These are phyloP conservation scores for Plenodomus tracheiphilus DNA, from an alignment of 2,329 filamentous ascomycete genomes.

Conservation along the genomic window DNA sequence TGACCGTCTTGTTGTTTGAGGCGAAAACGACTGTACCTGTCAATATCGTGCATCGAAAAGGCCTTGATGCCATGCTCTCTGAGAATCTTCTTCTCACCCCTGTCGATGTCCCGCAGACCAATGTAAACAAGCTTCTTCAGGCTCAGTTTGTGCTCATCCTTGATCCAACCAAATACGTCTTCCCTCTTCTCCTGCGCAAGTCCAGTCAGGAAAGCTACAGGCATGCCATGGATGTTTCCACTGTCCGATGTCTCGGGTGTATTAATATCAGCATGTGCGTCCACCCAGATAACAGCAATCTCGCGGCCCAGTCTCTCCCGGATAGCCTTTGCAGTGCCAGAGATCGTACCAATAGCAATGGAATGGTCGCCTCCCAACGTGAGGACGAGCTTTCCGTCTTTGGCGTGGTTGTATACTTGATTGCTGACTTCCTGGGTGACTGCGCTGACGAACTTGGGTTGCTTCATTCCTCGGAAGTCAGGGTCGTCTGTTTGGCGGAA, in stretches of 20 bases:
- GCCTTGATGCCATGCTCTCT: conserved; percentile 89
- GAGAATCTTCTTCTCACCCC: conserved; percentile 90
- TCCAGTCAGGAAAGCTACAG: conserved; percentile 86
- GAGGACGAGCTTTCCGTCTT: conserved; percentile 80
- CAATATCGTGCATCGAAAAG: conserved; percentile 98
- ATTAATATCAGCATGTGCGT: conserved; percentile 98
- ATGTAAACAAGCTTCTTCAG: conserved; percentile 94
- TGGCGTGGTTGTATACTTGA: conserved; percentile 87
- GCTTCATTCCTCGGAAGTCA: conserved; percentile 90
- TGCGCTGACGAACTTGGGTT: conserved; percentile 80
- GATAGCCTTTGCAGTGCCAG: conserved; percentile 82
- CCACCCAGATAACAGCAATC: conserved; percentile 96
- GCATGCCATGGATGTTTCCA: conserved; percentile 98
- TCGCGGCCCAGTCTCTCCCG: conserved; percentile 81
- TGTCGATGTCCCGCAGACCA: conserved; percentile 87
- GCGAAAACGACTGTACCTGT: conserved; percentile 61
- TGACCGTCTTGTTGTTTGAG: background rate
- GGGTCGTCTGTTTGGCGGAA: conserved; percentile 73
- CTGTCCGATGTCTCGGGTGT: conserved; percentile 86
- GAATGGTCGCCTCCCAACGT: conserved; percentile 96
- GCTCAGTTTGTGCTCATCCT: conserved; percentile 70
- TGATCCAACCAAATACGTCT: conserved; percentile 88
- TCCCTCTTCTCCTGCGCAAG: conserved; percentile 74
- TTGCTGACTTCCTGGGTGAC: conserved; percentile 79
- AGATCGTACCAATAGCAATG: conserved; percentile 92